Evolutionary conservation across 768 basidiomycete genomes (phyloP), one percentile per base, ranked within the genome.

Genomic region (Pisolithus albus): DNA sequence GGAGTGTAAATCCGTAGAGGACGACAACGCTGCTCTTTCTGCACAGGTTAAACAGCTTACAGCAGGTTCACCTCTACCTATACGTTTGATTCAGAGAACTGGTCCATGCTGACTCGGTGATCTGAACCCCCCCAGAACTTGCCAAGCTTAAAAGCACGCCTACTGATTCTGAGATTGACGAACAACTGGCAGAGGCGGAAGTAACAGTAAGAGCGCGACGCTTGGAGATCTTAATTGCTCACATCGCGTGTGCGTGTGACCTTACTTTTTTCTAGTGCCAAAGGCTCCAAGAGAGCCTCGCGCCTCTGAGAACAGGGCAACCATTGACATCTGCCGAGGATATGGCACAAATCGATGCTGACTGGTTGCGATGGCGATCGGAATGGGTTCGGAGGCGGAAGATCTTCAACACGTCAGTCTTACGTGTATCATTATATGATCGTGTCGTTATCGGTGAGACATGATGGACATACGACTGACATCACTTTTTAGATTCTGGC

Each of bases 381-480:
- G 86, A 92, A 70, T 95, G 92, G 92, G 66, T 80, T 32, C 75
- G 77, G 21, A 75, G 92, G 50, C 80, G 77, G 62, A 92, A 88
- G 63, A 70, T 86, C 3, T 95, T 91, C 44, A 64, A 26, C 23
- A 59, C 64, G 65, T 66, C 37, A 61, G 66, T 66, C 36, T 10
- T 7, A 30, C 32, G 23, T 16, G 37, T 16, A 21, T 46, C 23
- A 26, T 21, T 26, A n/a, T 18, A 39, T 19, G 10, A 9, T 26
- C 26, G 26, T 19, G 4, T 11, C 43, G 5, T 32, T 24, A 37
- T 37, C 50, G 34, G 49, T 40, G 37, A 19, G 49, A 55, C 46
- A 34, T 34, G 34, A 15, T 34, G 34, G 54, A 45, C 5, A 13
- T 7, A 26, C 19, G 15, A 16, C 5, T 42, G 1, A 28, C 46